Percentiles rank a stretch among this genome's conserved stretches.
phyloP scores from a whole-genome alignment of 768 basidiomycete genomes.

The Clavaria fumosa region DNA sequence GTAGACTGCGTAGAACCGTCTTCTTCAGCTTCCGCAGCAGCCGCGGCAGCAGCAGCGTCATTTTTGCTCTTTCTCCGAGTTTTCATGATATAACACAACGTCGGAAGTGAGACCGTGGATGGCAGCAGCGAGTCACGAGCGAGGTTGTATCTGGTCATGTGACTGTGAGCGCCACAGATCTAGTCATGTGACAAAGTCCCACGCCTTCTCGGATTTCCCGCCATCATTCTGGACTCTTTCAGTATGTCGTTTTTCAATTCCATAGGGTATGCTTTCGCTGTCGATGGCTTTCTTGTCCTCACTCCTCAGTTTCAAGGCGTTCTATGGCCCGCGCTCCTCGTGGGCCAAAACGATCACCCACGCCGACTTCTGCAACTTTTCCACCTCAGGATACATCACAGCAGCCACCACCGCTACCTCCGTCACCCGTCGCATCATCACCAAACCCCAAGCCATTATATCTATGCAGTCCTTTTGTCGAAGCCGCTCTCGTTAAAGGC shows the following conservation, averaged over 20 bases:
- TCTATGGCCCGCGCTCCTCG: constrained; percentile 66
- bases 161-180: no score
- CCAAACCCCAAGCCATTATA: constrained; percentile 53
- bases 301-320: constrained; percentile 29
- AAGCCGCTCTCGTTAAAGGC: constrained; percentile 90
- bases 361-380: constrained; percentile 54
- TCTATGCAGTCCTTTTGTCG: constrained; percentile 90
- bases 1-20: constrained; percentile 14
- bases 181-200: no score
- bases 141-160: background rate
- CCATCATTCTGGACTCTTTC: background rate
- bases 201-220: no score
- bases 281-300: background rate
- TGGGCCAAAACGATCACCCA: constrained; percentile 54
- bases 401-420: constrained; percentile 21
- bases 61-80: constrained; percentile 53
- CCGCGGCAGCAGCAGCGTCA: constrained; percentile 29
- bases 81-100: constrained; percentile 14
- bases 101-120: background rate
- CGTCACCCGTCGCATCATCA: constrained; percentile 21
- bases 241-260: constrained; percentile 79
- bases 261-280: constrained; percentile 41
- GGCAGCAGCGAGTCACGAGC: no score
- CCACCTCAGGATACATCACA: constrained; percentile 29
- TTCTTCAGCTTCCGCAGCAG: constrained; percentile 18